A percentile compares a stretch with the other conserved stretches of the same genome.
phyloP scores from a whole-genome alignment of 768 basidiomycete species.

The Cystofilobasidium ferigula region DNA sequence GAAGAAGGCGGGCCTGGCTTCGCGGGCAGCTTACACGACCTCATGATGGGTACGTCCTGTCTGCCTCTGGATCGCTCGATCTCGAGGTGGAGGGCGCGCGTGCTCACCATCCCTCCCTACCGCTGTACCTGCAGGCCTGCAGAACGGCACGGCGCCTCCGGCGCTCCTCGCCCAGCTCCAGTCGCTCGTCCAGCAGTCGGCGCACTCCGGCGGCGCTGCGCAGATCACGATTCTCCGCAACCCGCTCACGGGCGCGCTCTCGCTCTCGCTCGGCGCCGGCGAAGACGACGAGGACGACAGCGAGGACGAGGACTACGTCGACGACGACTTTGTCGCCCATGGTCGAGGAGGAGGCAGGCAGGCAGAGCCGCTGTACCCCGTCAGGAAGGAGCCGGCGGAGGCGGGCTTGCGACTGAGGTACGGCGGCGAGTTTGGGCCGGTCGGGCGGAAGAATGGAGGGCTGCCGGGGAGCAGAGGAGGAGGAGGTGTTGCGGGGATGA shows the following conservation, averaged over 20 bases:
- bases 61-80: background rate
- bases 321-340: background rate
- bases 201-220: background rate
- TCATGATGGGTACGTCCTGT: background rate
- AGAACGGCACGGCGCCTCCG: background rate
- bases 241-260: background rate
- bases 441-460: constrained; percentile 9
- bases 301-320: background rate
- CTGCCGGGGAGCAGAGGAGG: constrained; percentile 2
- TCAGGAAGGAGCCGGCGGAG: background rate
- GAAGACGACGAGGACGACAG: background rate
- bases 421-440: constrained; percentile 25
- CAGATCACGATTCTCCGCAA: constrained; percentile 10
- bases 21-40: background rate
- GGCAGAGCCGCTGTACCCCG: background rate
- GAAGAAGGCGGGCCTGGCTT: background rate
- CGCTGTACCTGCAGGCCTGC: background rate
- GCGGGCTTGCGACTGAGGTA: constrained; percentile 16
- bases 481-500: background rate
- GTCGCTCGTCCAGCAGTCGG: background rate
- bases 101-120: no score
- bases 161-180: background rate
- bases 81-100: background rate
- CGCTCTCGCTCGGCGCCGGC: background rate
- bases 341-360: background rate